Conservation (phyloP, 2,329 filamentous ascomycete genomes). For the Fusarium incarnatum region DNA sequence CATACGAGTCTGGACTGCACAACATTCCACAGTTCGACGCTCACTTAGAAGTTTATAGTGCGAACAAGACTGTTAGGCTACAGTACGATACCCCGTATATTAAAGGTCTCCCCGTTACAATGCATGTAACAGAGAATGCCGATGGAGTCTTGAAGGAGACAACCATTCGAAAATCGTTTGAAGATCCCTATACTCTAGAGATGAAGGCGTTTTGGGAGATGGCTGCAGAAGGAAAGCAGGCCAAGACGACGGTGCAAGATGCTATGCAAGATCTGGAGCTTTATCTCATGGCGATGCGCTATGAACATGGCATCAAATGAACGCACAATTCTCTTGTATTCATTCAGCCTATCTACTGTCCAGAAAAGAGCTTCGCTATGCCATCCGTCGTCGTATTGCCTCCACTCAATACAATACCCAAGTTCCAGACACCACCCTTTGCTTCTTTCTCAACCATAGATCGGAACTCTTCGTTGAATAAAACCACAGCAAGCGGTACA, state of each 20-base stretch:
- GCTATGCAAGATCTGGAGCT: constrained; percentile 49
- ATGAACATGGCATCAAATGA: not conserved
- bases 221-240: constrained; percentile 32
- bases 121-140: constrained; percentile 58
- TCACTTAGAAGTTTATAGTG: constrained; percentile 63
- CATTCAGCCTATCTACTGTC: no score
- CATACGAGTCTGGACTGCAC: constrained; percentile 69
- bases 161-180: constrained; percentile 57
- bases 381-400: not conserved
- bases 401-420: constrained; percentile 2
- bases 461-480: not conserved
- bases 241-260: constrained; percentile 49
- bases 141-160: constrained; percentile 55
- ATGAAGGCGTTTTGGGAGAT: constrained; percentile 51
- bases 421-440: not conserved
- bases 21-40: constrained; percentile 65
- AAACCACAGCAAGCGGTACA: not conserved
- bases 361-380: not conserved
- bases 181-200: constrained; percentile 55
- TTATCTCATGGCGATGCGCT: constrained; percentile 25
- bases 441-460: not conserved
- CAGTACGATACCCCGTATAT: constrained; percentile 69
- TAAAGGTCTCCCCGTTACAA: constrained; percentile 64
- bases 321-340: no score
- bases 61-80: constrained; percentile 65